Conservation (phyloP, 2,329 filamentous ascomycete species). For the Pseudocercospora macadamiae region DNA sequence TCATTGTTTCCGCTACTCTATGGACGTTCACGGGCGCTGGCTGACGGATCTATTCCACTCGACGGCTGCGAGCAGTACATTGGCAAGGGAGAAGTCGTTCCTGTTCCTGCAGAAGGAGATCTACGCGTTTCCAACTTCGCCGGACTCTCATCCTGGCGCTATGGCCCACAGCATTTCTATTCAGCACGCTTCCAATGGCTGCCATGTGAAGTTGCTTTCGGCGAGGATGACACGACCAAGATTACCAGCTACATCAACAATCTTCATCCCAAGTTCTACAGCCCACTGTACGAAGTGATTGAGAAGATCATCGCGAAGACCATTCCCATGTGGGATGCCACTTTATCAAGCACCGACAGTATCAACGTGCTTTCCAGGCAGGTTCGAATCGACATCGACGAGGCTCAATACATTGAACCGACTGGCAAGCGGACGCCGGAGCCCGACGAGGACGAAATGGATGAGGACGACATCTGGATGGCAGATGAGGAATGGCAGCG, state of each 20-base stretch:
- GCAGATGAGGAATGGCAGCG: conserved; percentile 10
- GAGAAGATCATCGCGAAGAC: conserved; percentile 31
- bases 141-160: conserved; percentile 2
- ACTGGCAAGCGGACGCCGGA: conserved; percentile 6
- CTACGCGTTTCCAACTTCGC: conserved; percentile 8
- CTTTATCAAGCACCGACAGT: conserved; percentile 14
- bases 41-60: conserved; percentile 35
- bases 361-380: neutral
- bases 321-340: conserved; percentile 35
- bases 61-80: conserved; percentile 36
- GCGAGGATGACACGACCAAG: conserved; percentile 13
- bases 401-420: conserved; percentile 13
- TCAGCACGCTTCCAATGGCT: conserved; percentile 36
- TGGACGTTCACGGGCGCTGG: conserved; percentile 50
- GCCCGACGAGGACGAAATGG: conserved; percentile 10
- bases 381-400: conserved; percentile 9
- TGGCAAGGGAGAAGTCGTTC: conserved; percentile 36
- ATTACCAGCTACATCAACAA: conserved; percentile 40
- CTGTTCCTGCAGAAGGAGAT: conserved; percentile 17
- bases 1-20: conserved; percentile 65
- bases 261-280: conserved; percentile 30
- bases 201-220: conserved; percentile 31
- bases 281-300: conserved; percentile 30
- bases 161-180: conserved; percentile 14
- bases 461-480: conserved; percentile 11